Evolutionary conservation across 352 stramenopile genomes (phyloP).

Genomic region (Elongisporangium prolatum): DNA sequence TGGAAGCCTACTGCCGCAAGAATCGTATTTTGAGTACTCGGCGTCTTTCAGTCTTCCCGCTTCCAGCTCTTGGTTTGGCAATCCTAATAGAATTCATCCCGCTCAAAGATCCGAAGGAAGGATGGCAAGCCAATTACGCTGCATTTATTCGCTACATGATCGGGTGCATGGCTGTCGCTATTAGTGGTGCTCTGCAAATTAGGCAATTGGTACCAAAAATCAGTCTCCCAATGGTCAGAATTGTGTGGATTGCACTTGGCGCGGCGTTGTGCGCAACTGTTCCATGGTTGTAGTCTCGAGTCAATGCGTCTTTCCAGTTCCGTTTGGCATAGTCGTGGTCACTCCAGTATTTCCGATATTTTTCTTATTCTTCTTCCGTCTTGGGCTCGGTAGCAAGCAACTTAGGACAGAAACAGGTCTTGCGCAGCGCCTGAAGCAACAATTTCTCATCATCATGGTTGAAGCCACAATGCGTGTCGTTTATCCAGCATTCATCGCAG

Average conservation of each 20-base stretch:
- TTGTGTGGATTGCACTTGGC: slow-evolving; percentile 6
- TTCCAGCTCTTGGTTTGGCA: slow-evolving; percentile 11
- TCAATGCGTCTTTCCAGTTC: slow-evolving; percentile 19
- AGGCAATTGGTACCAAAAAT: not conserved
- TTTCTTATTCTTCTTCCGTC: slow-evolving; percentile 15
- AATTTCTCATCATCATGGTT: slow-evolving; percentile 6
- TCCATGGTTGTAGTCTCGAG: slow-evolving; percentile 7
- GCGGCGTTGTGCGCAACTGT: too few relatives aligned
- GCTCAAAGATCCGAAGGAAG: slow-evolving; percentile 1
- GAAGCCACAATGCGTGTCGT: slow-evolving; percentile 10
- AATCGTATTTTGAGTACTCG: not conserved
- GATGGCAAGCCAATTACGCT: slow-evolving; percentile 19
- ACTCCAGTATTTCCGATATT: slow-evolving; percentile 1
- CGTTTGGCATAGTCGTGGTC: slow-evolving; percentile 17
- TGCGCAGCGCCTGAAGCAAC: not conserved
- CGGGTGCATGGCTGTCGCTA: slow-evolving; percentile 5
- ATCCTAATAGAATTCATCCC: slow-evolving; percentile 20
- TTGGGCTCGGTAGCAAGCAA: slow-evolving; percentile 6
- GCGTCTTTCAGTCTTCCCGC: not conserved
- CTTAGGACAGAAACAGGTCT: not conserved
- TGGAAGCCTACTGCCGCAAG: slow-evolving; percentile 5
- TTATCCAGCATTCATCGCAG: not conserved
- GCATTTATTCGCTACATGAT: slow-evolving; percentile 20
- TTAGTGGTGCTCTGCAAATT: slow-evolving; percentile 5
- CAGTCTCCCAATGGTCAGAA: not conserved